Conservation (phyloP, 768 basidiomycete species). For the Psilocybe tampanensis region DNA sequence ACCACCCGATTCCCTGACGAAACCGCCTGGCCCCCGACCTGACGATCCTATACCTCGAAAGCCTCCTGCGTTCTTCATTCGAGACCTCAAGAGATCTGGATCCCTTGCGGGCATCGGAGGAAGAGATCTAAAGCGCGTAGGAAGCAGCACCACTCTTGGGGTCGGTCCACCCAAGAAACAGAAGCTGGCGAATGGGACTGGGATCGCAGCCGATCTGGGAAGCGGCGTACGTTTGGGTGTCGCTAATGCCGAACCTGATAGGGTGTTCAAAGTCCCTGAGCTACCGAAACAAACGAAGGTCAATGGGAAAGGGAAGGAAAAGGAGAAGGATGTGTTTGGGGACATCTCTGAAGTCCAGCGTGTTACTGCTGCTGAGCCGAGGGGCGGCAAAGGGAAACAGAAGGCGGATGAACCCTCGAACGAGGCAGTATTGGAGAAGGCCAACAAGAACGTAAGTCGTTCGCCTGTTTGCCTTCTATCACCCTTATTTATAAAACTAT, state of each 20-base stretch:
- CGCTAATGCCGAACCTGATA: slow-evolving; percentile 24
- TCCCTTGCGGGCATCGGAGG: slow-evolving; percentile 4
- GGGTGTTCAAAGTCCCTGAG: slow-evolving; percentile 53
- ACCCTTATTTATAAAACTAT: background rate
- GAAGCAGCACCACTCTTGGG: slow-evolving; percentile 25
- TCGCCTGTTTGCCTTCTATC: slow-evolving; percentile 1
- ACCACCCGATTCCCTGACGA: slow-evolving; percentile 34
- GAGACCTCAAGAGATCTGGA: slow-evolving; percentile 22
- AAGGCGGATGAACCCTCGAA: slow-evolving; percentile 23
- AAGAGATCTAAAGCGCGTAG: slow-evolving; percentile 32
- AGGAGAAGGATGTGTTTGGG: slow-evolving; percentile 43
- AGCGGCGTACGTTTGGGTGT: slow-evolving; percentile 38
- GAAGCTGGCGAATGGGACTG: slow-evolving; percentile 27
- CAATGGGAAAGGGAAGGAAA: slow-evolving; percentile 43
- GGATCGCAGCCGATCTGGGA: slow-evolving; percentile 33
- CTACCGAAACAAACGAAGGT: slow-evolving; percentile 36
- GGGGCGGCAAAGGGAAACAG: slow-evolving; percentile 30
- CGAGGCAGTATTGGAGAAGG: slow-evolving; percentile 44
- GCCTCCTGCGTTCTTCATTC: slow-evolving; percentile 50
- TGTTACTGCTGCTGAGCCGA: background rate
- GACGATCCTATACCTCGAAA: slow-evolving; percentile 80
- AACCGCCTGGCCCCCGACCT: slow-evolving; percentile 46
- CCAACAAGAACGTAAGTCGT: slow-evolving; percentile 60
- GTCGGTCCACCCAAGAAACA: slow-evolving; percentile 32
- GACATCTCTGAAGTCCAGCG: slow-evolving; percentile 24